These are phyloP conservation scores for Oxalis stricta DNA, from an alignment of 441 rosid species.

Conservation along the genomic window DNA sequence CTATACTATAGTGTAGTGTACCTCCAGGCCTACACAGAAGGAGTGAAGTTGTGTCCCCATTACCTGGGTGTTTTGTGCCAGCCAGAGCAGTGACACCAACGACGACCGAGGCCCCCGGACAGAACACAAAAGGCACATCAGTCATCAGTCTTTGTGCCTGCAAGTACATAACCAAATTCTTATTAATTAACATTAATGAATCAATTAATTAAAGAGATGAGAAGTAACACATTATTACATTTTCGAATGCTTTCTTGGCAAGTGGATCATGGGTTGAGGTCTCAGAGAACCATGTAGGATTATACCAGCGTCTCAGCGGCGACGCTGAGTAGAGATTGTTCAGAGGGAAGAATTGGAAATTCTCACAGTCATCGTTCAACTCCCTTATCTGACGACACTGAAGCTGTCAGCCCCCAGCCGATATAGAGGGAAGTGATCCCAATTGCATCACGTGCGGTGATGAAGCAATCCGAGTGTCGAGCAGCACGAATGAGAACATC, in stretches of 20 bases:
- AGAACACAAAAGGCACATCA: conserved; percentile 79
- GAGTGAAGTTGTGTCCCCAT: conserved; percentile 84
- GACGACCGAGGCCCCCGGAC: conserved; percentile 86
- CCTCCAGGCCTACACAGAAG: conserved; percentile 89
- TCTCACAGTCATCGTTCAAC: conserved; percentile 71
- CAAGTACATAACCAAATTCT: neutral
- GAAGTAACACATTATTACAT: no score
- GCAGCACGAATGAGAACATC: conserved; percentile 73
- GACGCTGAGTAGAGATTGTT: conserved; percentile 84
- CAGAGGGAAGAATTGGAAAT: conserved; percentile 73
- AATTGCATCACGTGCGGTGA: conserved; percentile 75
- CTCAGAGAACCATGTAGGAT: conserved; percentile 77
- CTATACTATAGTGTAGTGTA: neutral
- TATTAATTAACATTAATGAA: neutral
- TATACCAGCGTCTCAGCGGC: conserved; percentile 66
- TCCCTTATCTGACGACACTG: conserved; percentile 88
- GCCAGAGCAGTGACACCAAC: conserved; percentile 71
- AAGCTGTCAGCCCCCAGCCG: conserved; percentile 79
- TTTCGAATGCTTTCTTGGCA: conserved; percentile 48
- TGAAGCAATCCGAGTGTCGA: conserved; percentile 65
- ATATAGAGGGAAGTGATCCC: conserved; percentile 85
- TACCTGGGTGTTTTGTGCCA: conserved; percentile 51
- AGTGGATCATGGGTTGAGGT: conserved; percentile 55
- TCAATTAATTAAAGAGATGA: no score
- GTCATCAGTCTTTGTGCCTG: conserved; percentile 90